These are phyloP conservation scores for Kodamaea neixiangensis DNA, from an alignment of 805 yeast genomes.

Conservation along the genomic window DNA sequence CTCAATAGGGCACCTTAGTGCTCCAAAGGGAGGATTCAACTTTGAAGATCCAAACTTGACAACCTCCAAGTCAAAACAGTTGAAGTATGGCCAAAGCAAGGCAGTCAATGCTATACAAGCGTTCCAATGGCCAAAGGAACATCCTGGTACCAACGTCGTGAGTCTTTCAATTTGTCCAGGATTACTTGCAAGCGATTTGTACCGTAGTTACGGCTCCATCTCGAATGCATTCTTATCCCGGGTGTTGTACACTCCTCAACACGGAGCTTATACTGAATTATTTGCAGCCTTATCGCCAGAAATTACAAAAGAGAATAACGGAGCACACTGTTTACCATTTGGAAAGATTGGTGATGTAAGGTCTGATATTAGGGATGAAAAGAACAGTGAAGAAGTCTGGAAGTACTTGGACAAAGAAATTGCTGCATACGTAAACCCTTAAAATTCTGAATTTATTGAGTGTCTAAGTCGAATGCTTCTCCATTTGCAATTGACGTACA, in stretches of 20 bases:
- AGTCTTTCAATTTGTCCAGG: constrained; percentile 46
- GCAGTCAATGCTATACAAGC: constrained; percentile 40
- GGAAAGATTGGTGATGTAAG: constrained; percentile 32
- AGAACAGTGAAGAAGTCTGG: constrained; percentile 34
- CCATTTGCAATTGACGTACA: constrained; percentile 10
- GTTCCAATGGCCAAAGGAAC: constrained; percentile 33
- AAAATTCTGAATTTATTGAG: not conserved
- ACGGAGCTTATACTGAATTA: constrained; percentile 49
- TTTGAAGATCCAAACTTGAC: constrained; percentile 33
- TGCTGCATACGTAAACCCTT: not conserved
- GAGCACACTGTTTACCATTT: constrained; percentile 40
- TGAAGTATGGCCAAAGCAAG: constrained; percentile 45
- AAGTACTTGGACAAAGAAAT: constrained; percentile 31
- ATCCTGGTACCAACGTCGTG: constrained; percentile 31
- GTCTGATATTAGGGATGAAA: constrained; percentile 36
- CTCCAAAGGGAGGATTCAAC: constrained; percentile 34
- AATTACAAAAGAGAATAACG: constrained; percentile 31
- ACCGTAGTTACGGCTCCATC: constrained; percentile 23
- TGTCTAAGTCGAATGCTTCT: not conserved
- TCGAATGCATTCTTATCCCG: not conserved
- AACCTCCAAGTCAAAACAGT: constrained; percentile 5
- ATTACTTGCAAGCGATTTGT: constrained; percentile 33
- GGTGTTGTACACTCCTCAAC: constrained; percentile 21
- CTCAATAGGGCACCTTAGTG: constrained; percentile 35
- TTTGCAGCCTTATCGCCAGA: constrained; percentile 45